Evolutionary conservation across 441 rosid species (phyloP).

Genomic region (Macaranga tanarius): DNA sequence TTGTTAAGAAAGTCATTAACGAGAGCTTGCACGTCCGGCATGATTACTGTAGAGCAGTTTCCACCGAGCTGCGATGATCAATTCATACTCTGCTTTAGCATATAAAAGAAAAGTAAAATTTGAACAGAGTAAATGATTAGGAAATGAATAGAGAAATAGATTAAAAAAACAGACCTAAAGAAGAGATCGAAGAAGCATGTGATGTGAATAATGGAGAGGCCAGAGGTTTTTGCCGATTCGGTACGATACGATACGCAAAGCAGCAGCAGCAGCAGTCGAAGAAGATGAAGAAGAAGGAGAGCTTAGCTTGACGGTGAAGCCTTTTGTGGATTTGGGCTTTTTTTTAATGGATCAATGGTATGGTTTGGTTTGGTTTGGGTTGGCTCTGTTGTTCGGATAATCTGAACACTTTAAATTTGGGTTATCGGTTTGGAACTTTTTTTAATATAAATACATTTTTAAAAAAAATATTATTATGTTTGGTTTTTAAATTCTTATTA

Average conservation of each 20-base stretch:
- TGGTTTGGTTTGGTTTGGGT: too few relatives aligned
- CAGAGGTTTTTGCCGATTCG: neutral
- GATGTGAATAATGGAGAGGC: neutral
- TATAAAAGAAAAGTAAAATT: neutral
- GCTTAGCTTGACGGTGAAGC: too few relatives aligned
- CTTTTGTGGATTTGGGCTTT: neutral
- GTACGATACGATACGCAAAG: neutral
- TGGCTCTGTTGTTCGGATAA: too few relatives aligned
- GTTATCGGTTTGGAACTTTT: too few relatives aligned
- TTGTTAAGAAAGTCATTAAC: conserved; percentile 74
- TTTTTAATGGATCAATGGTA: too few relatives aligned
- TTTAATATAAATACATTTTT: too few relatives aligned
- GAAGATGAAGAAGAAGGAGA: neutral
- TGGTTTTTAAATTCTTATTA: too few relatives aligned
- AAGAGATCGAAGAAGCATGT: conserved; percentile 15
- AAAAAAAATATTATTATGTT: too few relatives aligned
- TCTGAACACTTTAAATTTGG: too few relatives aligned
- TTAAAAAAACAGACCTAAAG: conserved; percentile 1
- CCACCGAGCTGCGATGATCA: neutral
- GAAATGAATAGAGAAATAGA: neutral
- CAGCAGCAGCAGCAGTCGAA: neutral
- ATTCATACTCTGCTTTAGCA: neutral
- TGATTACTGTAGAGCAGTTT: conserved; percentile 24
- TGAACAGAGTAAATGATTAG: neutral
- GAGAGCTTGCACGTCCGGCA: conserved; percentile 82